phyloP scores from a whole-genome alignment of 257 asterid genomes.

The Salvia hispanica region DNA sequence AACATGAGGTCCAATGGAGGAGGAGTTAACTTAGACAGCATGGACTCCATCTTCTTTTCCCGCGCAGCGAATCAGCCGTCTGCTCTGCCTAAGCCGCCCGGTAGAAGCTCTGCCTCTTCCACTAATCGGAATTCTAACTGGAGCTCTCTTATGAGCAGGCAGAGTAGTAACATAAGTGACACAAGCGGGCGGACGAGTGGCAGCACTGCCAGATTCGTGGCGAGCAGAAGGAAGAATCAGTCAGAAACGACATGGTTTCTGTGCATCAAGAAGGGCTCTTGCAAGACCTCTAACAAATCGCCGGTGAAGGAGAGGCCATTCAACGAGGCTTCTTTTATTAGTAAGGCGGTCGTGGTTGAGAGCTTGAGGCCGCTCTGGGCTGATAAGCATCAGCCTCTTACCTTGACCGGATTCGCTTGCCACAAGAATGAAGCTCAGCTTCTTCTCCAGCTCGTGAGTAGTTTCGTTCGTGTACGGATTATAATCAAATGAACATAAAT shows the following conservation, averaged over 20 bases:
- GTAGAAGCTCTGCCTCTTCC: conserved; percentile 13
- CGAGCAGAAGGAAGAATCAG: conserved; percentile 55
- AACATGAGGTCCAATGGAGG: too few species aligned
- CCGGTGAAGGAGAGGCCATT: conserved; percentile 56
- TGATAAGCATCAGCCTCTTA: conserved; percentile 69
- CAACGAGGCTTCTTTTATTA: conserved; percentile 70
- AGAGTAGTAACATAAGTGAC: conserved; percentile 54
- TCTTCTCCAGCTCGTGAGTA: conserved; percentile 73
- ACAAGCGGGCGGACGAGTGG: conserved; percentile 58
- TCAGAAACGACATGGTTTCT: conserved; percentile 58
- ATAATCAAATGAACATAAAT: too few species aligned
- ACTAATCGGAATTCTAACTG: conserved; percentile 21
- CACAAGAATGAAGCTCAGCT: conserved; percentile 73
- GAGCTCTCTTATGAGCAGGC: conserved; percentile 48
- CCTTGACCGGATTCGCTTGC: conserved; percentile 63
- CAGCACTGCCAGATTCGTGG: conserved; percentile 53
- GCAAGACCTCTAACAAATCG: conserved; percentile 53
- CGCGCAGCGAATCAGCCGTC: conserved; percentile 33
- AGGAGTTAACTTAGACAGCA: conserved; percentile 39
- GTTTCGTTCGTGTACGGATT: background rate
- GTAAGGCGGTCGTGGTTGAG: conserved; percentile 69
- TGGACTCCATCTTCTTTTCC: conserved; percentile 67
- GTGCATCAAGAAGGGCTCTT: conserved; percentile 73
- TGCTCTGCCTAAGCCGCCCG: conserved; percentile 44
- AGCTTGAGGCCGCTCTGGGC: conserved; percentile 82